Conservation (phyloP, 306 rosid species). For the Vigna nakashimae region DNA sequence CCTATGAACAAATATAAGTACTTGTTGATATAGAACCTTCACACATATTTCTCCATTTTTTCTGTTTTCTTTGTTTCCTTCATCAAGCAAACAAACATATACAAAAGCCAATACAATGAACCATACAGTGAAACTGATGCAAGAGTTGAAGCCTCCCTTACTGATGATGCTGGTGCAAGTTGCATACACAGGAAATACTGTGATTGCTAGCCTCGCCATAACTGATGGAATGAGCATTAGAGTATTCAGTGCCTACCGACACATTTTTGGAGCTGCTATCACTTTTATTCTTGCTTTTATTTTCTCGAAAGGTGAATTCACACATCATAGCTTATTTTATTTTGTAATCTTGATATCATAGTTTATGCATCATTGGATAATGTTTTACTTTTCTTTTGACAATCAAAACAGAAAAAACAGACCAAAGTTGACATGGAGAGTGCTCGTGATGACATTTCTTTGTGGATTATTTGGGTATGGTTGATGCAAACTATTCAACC, state of each 20-base stretch:
- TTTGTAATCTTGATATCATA: background rate
- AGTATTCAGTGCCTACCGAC: background rate
- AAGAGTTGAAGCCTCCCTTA: background rate
- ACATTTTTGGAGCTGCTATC: background rate
- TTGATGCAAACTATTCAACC: background rate
- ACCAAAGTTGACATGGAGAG: constrained; percentile 1
- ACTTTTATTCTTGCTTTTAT: background rate
- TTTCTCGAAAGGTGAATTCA: background rate
- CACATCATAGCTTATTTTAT: background rate
- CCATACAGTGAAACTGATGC: background rate
- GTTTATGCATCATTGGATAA: background rate
- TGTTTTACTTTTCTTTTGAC: background rate
- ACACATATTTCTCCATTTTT: background rate
- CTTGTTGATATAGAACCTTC: background rate
- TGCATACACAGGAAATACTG: background rate
- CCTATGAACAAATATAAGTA: background rate
- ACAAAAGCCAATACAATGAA: background rate
- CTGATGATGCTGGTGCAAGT: background rate
- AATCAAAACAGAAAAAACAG: background rate
- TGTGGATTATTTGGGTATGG: background rate
- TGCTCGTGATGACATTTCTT: background rate
- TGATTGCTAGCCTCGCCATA: background rate
- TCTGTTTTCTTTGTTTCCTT: too few species aligned
- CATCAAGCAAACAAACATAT: background rate
- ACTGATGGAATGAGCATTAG: constrained; percentile 9